phyloP scores from a whole-genome alignment of 2,329 filamentous ascomycete genomes.

The Hypoxylon sp. region DNA sequence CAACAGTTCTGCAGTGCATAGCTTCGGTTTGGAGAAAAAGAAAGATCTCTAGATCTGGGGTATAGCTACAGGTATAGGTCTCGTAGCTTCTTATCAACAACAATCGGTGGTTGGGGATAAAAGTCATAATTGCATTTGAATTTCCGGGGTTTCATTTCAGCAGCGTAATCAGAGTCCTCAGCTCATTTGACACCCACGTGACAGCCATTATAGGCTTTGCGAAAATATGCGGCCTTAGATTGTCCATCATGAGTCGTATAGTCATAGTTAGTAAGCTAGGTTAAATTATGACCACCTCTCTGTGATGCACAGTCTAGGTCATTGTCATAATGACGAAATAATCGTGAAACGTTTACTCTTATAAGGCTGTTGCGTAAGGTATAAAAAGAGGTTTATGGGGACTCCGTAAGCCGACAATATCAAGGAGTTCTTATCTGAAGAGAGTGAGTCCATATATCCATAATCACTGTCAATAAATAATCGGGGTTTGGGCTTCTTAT shows the following conservation, averaged over 20 bases:
- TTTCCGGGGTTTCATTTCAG: background rate
- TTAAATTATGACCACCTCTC: background rate
- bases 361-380: background rate
- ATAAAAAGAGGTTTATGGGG: background rate
- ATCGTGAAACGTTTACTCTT: background rate
- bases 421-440: background rate
- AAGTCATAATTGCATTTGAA: conserved; percentile 12
- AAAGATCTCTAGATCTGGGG: conserved; percentile 24
- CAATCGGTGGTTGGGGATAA: conserved; percentile 4
- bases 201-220: background rate
- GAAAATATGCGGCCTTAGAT: background rate
- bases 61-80: conserved; percentile 10
- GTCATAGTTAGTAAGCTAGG: background rate
- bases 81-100: conserved; percentile 5
- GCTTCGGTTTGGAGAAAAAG: conserved; percentile 33
- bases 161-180: background rate
- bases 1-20: conserved; percentile 41
- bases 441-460: background rate
- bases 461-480: background rate
- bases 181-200: background rate
- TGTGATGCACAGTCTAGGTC: background rate
- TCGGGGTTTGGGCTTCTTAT: background rate
- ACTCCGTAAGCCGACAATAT: background rate
- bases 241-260: background rate
- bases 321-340: background rate